Percentiles rank a stretch among this genome's conserved stretches.
phyloP scores from a whole-genome alignment of 2,329 filamentous ascomycete genomes.

The Cladosporium velox region DNA sequence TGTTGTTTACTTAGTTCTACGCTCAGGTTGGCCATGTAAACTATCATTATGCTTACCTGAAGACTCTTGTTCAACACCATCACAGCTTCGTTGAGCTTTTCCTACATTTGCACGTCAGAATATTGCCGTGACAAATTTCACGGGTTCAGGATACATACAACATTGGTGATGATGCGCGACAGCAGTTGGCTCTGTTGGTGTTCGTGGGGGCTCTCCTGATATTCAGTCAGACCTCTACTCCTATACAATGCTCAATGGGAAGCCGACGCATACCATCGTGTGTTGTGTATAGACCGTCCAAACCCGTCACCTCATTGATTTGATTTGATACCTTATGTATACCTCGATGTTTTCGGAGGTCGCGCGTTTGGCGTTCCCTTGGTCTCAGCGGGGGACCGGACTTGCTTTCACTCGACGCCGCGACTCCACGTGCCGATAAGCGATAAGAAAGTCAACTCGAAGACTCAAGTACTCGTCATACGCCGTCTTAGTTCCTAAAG shows the following conservation, averaged over 20 bases:
- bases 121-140: not conserved
- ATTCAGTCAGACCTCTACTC: not conserved
- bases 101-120: conserved; percentile 54
- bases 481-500: conserved; percentile 14
- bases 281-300: not conserved
- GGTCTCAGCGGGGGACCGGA: not conserved
- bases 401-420: conserved; percentile 11
- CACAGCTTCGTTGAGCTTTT: conserved; percentile 94
- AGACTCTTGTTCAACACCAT: conserved; percentile 90
- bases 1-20: conserved; percentile 41
- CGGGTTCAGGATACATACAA: conserved; percentile 58
- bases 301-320: not conserved
- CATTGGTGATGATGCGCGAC: conserved; percentile 94
- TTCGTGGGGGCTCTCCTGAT: conserved; percentile 89
- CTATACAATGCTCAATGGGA: not conserved
- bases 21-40: not conserved
- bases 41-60: conserved; percentile 57
- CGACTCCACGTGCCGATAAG: conserved; percentile 18
- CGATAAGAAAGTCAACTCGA: conserved; percentile 11
- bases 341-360: not conserved
- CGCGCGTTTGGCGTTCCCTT: conserved; percentile 9
- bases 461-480: conserved; percentile 13
- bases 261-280: conserved; percentile 4
- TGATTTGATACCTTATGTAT: not conserved
- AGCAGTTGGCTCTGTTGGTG: conserved; percentile 94